phyloP scores from a whole-genome alignment of 2,329 filamentous ascomycete species.

The Macrophomina tecta region DNA sequence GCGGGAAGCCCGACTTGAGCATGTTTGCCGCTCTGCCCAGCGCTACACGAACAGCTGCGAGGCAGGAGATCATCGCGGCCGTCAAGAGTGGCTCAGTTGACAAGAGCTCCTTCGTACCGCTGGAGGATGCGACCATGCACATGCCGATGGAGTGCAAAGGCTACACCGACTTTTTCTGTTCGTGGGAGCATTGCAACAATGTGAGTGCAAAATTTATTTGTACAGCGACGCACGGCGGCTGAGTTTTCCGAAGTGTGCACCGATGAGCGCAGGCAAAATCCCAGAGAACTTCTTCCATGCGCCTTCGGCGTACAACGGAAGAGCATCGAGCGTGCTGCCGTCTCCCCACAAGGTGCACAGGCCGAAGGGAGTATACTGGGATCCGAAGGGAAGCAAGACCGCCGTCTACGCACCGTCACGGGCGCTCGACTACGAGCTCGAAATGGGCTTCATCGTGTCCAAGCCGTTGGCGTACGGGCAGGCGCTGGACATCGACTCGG shows the following conservation, averaged over 20 bases:
- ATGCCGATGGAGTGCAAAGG: slow-evolving; percentile 62
- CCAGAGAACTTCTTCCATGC: slow-evolving; percentile 38
- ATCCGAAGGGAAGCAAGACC: slow-evolving; percentile 46
- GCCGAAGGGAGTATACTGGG: slow-evolving; percentile 37
- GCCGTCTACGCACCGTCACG: slow-evolving; percentile 54
- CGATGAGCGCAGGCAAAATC: slow-evolving; percentile 8
- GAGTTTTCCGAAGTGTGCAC: not conserved
- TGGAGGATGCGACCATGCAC: slow-evolving; percentile 56
- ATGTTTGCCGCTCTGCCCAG: slow-evolving; percentile 56
- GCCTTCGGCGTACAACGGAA: slow-evolving; percentile 61
- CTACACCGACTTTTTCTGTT: slow-evolving; percentile 66
- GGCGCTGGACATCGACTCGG: slow-evolving; percentile 48
- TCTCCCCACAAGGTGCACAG: slow-evolving; percentile 49
- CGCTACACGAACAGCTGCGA: slow-evolving; percentile 46
- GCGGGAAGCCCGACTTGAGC: slow-evolving; percentile 47
- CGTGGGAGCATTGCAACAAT: slow-evolving; percentile 60
- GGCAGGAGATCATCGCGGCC: slow-evolving; percentile 45
- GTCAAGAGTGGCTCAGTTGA: slow-evolving; percentile 35
- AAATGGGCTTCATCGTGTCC: slow-evolving; percentile 55
- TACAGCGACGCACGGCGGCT: not conserved
- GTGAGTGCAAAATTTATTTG: slow-evolving; percentile 39
- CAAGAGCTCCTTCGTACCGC: slow-evolving; percentile 32
- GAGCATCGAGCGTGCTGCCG: slow-evolving; percentile 60
- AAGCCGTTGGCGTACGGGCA: slow-evolving; percentile 48
- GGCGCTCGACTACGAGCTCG: slow-evolving; percentile 57